Base-by-base conservation (phyloP, 2,329 filamentous ascomycete species). In the Huntiella abstrusa region DNA sequence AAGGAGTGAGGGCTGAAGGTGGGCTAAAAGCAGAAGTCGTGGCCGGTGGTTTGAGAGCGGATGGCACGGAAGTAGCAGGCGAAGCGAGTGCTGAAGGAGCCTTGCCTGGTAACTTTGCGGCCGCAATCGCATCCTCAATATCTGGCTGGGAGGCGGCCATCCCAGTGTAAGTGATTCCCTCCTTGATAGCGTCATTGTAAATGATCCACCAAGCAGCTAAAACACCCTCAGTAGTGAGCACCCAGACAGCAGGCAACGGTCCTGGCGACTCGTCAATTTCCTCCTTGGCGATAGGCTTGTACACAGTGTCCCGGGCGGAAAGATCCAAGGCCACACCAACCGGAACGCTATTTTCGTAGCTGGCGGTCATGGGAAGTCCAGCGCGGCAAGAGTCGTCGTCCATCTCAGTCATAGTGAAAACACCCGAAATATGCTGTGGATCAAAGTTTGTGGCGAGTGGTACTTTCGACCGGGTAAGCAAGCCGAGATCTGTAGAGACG, bases 201-300 rank as follows among this genome's bases (percentile, higher is more conserved):
- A 96, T 73, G 38, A 96, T 64, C 84, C 88, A 95, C 86, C 88
- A 98, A 10, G 77, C 72, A 40, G 75, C 77, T 12, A 98, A 66
- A 7, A 93, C 64, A 52, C 91, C 91, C 56, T 95, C 84, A 53
- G 94, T 80, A 50, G 92, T 96, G 12, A 98, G 66, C 28, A 85
- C 71, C 69, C 91, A 80, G 37, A 94, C 68, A 8, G 79, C 84
- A 4, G 91, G 91, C 6, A 96, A 63, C 10, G 91, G 88, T 1
- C 75, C 77, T 0, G 79, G 71, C 4, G 86, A 92, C 55, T 87
- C 73, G 32, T 81, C 72, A 41, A 92, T 75, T 56, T 93, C 80
- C 51, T 74, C 76, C 1, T 75, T 71, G 15, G 75, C 75, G 49
- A 93, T 81, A 1, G 87, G 87, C 52, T 80, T 77, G 51, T 75